Evolutionary conservation across 345 rosid species (phyloP).

Genomic region (Eucalyptus regnans): DNA sequence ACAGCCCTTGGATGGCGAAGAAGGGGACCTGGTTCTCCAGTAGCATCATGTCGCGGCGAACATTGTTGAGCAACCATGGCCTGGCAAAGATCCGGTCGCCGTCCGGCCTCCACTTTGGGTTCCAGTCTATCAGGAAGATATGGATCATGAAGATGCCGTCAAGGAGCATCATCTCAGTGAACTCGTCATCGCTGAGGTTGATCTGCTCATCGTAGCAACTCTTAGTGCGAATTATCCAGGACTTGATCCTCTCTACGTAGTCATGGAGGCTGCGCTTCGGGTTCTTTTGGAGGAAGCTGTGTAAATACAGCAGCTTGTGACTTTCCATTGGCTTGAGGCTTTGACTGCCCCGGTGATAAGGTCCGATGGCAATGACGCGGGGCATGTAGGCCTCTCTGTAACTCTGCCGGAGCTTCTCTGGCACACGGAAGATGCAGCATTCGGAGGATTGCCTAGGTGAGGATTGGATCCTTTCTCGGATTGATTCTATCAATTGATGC

Average conservation of each 20-base stretch:
- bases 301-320: not conserved
- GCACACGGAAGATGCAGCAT: not conserved
- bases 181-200: not conserved
- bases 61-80: not conserved
- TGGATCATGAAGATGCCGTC: slow-evolving; percentile 1
- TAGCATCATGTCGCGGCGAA: not conserved
- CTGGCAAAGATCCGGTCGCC: not conserved
- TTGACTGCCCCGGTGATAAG: not conserved
- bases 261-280: not conserved
- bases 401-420: not conserved
- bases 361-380: slow-evolving; percentile 5
- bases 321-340: slow-evolving; percentile 1
- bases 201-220: not conserved
- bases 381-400: not conserved
- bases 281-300: not conserved
- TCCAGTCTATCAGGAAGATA: not conserved
- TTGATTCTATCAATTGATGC: too few relatives aligned
- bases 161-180: slow-evolving; percentile 2
- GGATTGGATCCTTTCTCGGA: too few relatives aligned
- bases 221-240: not conserved
- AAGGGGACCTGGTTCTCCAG: slow-evolving; percentile 19
- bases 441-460: not conserved
- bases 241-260: not conserved
- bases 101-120: not conserved
- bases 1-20: slow-evolving; percentile 4